Evolutionary conservation across 768 basidiomycete species (phyloP), one percentile per base, ranked within the genome.

Genomic region (Paxillus involutus): DNA sequence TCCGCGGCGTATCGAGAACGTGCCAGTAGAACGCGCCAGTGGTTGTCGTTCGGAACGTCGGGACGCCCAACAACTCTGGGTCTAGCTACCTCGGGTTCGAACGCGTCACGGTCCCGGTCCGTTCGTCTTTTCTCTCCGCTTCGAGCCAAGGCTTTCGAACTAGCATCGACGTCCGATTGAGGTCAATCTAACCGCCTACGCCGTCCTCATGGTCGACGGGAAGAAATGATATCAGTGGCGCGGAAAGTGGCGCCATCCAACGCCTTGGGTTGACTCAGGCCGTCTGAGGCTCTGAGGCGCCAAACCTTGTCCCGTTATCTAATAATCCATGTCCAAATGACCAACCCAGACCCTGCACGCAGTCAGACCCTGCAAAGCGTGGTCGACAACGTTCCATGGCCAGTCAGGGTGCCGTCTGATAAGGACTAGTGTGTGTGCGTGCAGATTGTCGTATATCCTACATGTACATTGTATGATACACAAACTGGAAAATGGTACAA

Each of bases 141-240:
- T 21, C 3, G 21, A 21, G 21, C 21, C 6, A 13, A 37, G 17
- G 39, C 21, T 21, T 21, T 21, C 21, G 47, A 14, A 19, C 16
- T 6, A 30, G 55, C 21, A 60, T 24, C 1, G 7, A 35, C 14
- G 84, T 58, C 96, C 96, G 0, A 92, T 98, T 16, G 89, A 94
- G 59, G 90, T 85, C 57, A 93, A 84, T 54, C 80, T 98, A 40
- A 72, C 97, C 42, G 85, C 94, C 49, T 54, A 71, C 7, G 66
- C 67, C 1, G 65, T 98, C 36, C 65, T 98, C 37, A 79, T 80
- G 8, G 75, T 63, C n/a, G 73, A 79, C n/a, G 94, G 98, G 73
- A 80, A 76, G 60, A 73, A 69, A 47, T 98, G 96, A 96, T 97
- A 99, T 64, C 91, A 99, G 79, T 87, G 2, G 75, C 78, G 65